Conservation (phyloP, 129 eudicot genomes). For the Saposhnikovia divaricata region DNA sequence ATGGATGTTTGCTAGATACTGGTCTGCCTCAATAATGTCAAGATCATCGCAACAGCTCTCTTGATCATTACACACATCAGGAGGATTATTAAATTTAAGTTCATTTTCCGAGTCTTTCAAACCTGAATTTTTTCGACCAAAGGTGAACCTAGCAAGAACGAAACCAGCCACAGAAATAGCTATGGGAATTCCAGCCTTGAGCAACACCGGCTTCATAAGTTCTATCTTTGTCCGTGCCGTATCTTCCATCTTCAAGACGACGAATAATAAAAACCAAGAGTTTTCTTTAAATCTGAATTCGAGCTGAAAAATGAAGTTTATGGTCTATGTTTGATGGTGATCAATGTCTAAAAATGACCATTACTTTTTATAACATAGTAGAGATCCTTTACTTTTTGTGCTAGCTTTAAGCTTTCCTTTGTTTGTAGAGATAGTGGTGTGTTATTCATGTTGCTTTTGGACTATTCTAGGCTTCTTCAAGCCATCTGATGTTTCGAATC, state of each 20-base stretch:
- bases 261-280: background rate
- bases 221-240: slow-evolving; percentile 39
- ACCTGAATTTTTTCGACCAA: slow-evolving; percentile 17
- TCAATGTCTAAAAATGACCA: background rate
- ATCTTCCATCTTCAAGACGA: slow-evolving; percentile 28
- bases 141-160: slow-evolving; percentile 25
- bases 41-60: slow-evolving; percentile 1
- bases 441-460: slow-evolving; percentile 38
- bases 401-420: slow-evolving; percentile 47
- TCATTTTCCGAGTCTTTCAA: slow-evolving; percentile 8
- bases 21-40: slow-evolving; percentile 5
- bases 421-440: slow-evolving; percentile 22
- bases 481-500: slow-evolving; percentile 30
- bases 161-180: slow-evolving; percentile 52
- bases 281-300: background rate
- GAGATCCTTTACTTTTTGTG: slow-evolving; percentile 45
- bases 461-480: slow-evolving; percentile 30
- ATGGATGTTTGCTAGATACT: background rate
- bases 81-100: background rate
- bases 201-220: slow-evolving; percentile 37
- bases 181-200: slow-evolving; percentile 57
- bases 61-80: slow-evolving; percentile 4
- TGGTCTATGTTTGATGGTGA: slow-evolving; percentile 16
- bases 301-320: background rate
- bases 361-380: slow-evolving; percentile 15